Percentiles rank a stretch among this genome's conserved stretches.
Evolutionary conservation across 257 asterid genomes (phyloP).

Genomic region (Handroanthus guayacan): DNA sequence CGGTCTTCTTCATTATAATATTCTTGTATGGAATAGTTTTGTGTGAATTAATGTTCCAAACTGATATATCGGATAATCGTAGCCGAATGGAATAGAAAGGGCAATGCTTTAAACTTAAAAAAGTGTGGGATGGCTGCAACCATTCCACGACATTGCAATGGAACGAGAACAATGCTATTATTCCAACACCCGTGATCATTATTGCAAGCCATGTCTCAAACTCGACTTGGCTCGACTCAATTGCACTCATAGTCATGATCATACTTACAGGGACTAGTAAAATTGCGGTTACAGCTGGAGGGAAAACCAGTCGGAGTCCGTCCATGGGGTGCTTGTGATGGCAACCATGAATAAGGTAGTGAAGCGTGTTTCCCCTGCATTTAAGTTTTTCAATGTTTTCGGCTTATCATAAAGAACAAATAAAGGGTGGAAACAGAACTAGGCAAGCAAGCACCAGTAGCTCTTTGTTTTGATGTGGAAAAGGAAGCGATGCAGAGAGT

Average conservation of each 20-base stretch:
- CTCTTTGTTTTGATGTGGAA: slow-evolving; percentile 56
- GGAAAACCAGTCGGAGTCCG: slow-evolving; percentile 62
- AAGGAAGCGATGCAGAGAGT: slow-evolving; percentile 62
- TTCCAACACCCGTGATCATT: too few species aligned
- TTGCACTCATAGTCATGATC: too few species aligned
- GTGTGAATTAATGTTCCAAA: too few species aligned
- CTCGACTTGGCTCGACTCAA: neutral
- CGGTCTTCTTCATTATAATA: too few species aligned
- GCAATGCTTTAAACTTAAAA: too few species aligned
- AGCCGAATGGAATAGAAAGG: too few species aligned
- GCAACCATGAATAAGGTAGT: slow-evolving; percentile 67
- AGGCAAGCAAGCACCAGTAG: slow-evolving; percentile 49
- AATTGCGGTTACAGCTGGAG: slow-evolving; percentile 62
- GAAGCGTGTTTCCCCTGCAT: slow-evolving; percentile 63
- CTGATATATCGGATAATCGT: too few species aligned
- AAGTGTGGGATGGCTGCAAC: too few species aligned
- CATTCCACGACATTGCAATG: too few species aligned
- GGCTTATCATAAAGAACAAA: neutral
- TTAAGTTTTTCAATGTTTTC: slow-evolving; percentile 14
- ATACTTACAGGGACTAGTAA: slow-evolving; percentile 46
- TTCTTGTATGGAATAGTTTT: too few species aligned
- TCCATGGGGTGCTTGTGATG: slow-evolving; percentile 83
- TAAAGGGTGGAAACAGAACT: neutral
- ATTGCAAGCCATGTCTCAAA: too few species aligned
- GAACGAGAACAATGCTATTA: too few species aligned